These are phyloP conservation scores for Thermothelomyces thermophilus DNA, from an alignment of 2,329 filamentous ascomycete species.

Conservation along the genomic window DNA sequence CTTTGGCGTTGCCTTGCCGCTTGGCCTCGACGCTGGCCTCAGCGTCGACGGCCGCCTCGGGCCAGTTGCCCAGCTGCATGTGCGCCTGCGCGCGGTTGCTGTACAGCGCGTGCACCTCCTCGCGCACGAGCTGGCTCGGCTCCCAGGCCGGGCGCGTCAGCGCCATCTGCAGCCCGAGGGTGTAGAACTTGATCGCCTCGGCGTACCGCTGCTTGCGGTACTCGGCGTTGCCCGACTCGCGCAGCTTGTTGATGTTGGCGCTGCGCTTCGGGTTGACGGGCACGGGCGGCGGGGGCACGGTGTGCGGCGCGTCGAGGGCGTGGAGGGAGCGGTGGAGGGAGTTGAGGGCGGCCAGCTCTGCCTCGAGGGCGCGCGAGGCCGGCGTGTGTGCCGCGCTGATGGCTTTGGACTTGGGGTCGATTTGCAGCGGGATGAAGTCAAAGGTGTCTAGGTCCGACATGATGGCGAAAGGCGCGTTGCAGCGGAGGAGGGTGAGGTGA, in stretches of 20 bases:
- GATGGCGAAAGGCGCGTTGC: constrained; percentile 1
- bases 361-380: constrained; percentile 41
- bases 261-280: constrained; percentile 90
- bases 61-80: constrained; percentile 76
- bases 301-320: constrained; percentile 53
- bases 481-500: not conserved
- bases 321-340: constrained; percentile 68
- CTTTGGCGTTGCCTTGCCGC: constrained; percentile 82
- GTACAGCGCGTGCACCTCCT: constrained; percentile 75
- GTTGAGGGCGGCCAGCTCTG: constrained; percentile 71
- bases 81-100: constrained; percentile 85
- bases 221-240: constrained; percentile 76
- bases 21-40: constrained; percentile 84
- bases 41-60: constrained; percentile 80
- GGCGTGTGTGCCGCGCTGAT: constrained; percentile 41
- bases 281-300: constrained; percentile 74
- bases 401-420: constrained; percentile 77
- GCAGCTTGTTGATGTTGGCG: constrained; percentile 82
- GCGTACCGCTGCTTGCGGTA: constrained; percentile 70
- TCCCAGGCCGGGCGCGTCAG: constrained; percentile 79
- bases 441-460: constrained; percentile 58
- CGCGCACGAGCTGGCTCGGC: constrained; percentile 71
- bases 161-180: constrained; percentile 85
- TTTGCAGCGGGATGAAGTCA: constrained; percentile 70
- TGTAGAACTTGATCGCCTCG: constrained; percentile 77